A percentile compares a stretch with the other conserved stretches of the same genome.
phyloP scores from a whole-genome alignment of 768 basidiomycete genomes.

The Tricholoma hemisulphureum region DNA sequence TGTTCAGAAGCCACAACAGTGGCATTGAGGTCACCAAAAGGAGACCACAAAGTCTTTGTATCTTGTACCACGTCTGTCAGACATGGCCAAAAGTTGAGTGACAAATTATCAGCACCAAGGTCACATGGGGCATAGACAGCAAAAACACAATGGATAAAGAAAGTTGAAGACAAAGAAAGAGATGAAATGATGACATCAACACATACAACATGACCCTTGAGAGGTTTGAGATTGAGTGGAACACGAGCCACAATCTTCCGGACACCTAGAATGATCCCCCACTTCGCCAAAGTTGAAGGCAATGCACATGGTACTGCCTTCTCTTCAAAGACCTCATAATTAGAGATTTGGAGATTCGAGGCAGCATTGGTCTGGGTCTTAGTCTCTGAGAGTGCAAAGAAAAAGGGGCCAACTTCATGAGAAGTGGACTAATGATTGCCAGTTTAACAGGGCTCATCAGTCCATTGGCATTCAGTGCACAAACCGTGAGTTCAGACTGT shows the following conservation, averaged over 20 bases:
- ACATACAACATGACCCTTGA: constrained; percentile 8
- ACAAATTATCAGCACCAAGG: not conserved
- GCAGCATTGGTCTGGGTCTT: constrained; percentile 5
- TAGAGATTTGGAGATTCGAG: not conserved
- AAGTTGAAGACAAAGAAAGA: not conserved
- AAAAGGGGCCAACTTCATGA: not conserved
- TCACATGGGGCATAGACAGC: constrained; percentile 16
- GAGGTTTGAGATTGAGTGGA: not conserved
- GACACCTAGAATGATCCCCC: constrained; percentile 9
- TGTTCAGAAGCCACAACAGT: constrained; percentile 10
- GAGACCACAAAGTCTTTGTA: constrained; percentile 4
- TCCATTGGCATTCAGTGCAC: constrained; percentile 7
- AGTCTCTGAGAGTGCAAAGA: constrained; percentile 2
- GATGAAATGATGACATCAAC: constrained; percentile 12
- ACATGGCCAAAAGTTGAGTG: constrained; percentile 9
- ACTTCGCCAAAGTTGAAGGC: not conserved
- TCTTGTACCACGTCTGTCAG: constrained; percentile 1
- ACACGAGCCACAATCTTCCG: constrained; percentile 2
- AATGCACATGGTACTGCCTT: not conserved
- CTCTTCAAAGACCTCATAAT: constrained; percentile 9
- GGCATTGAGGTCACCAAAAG: constrained; percentile 18
- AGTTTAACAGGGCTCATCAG: not conserved
- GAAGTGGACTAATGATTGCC: not conserved
- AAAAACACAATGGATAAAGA: constrained; percentile 12
- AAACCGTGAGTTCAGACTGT: not conserved